Conservation (phyloP, 257 asterid genomes). For the Fraxinus quadrangulata region DNA sequence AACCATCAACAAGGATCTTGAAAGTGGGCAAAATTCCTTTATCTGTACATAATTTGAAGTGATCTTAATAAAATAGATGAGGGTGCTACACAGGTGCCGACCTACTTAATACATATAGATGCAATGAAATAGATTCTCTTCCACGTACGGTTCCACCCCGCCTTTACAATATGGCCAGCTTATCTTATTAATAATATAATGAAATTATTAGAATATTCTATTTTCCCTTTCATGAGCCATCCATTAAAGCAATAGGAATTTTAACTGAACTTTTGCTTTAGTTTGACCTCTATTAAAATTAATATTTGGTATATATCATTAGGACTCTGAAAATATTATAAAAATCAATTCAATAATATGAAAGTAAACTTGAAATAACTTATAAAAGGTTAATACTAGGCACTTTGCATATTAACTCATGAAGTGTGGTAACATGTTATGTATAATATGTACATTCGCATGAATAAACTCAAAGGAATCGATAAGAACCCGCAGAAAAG, state of each 20-base stretch:
- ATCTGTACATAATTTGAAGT: background rate
- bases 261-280: background rate
- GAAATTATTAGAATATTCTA: constrained; percentile 25
- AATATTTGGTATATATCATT: background rate
- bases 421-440: no score
- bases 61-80: background rate
- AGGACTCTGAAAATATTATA: no score
- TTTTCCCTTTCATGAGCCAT: constrained; percentile 3
- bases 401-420: no score
- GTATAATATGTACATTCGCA: no score
- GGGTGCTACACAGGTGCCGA: background rate
- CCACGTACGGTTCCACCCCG: background rate
- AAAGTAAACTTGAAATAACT: no score
- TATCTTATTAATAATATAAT: constrained; percentile 8
- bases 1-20: constrained; percentile 7
- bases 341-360: no score
- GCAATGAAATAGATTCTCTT: constrained; percentile 26
- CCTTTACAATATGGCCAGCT: constrained; percentile 25
- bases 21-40: constrained; percentile 33
- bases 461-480: no score
- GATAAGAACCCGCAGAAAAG: no score
- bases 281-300: background rate
- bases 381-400: no score
- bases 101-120: background rate
- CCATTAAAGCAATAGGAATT: constrained; percentile 3